Conservation (phyloP, 2,329 filamentous ascomycete species). For the Colletotrichum falcatum region DNA sequence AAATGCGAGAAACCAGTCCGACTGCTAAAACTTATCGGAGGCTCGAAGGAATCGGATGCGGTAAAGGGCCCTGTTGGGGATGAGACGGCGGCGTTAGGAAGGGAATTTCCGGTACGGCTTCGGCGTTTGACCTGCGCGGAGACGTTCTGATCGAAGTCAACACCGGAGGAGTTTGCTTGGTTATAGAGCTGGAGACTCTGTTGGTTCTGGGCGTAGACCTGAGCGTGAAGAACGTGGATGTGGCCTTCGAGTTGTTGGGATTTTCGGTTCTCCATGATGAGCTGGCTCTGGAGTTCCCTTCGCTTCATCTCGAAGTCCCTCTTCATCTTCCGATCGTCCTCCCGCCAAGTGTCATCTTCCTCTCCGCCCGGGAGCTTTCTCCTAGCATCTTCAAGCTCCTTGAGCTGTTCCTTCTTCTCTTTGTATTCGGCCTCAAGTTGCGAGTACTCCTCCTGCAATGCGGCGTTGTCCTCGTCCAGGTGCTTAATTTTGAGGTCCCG, state of each 20-base stretch:
- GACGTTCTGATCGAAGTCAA: conserved; percentile 61
- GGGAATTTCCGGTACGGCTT: conserved; percentile 61
- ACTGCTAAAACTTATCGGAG: conserved; percentile 65
- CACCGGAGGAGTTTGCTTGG: conserved; percentile 57
- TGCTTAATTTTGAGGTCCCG: conserved; percentile 64
- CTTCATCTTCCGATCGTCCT: conserved; percentile 64
- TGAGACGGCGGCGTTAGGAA: conserved; percentile 56
- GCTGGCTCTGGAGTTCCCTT: conserved; percentile 63
- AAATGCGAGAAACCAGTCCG: conserved; percentile 66
- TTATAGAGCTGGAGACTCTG: conserved; percentile 58
- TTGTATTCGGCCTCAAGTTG: conserved; percentile 79
- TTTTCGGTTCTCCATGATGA: conserved; percentile 61
- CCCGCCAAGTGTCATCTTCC: conserved; percentile 67
- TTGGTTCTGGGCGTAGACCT: conserved; percentile 58
- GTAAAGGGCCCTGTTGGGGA: conserved; percentile 56
- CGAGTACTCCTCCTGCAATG: conserved; percentile 73
- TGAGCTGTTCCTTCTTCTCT: conserved; percentile 69
- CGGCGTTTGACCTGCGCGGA: conserved; percentile 59
- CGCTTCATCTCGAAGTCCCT: conserved; percentile 67
- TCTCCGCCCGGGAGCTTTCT: conserved; percentile 73
- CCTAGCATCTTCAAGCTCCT: conserved; percentile 77
- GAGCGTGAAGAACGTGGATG: conserved; percentile 59
- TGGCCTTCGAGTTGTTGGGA: conserved; percentile 61
- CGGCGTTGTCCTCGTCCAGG: conserved; percentile 66
- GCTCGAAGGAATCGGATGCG: conserved; percentile 57